phyloP scores from a whole-genome alignment of 2,329 filamentous ascomycete species.

The Aspergillus tamarii region DNA sequence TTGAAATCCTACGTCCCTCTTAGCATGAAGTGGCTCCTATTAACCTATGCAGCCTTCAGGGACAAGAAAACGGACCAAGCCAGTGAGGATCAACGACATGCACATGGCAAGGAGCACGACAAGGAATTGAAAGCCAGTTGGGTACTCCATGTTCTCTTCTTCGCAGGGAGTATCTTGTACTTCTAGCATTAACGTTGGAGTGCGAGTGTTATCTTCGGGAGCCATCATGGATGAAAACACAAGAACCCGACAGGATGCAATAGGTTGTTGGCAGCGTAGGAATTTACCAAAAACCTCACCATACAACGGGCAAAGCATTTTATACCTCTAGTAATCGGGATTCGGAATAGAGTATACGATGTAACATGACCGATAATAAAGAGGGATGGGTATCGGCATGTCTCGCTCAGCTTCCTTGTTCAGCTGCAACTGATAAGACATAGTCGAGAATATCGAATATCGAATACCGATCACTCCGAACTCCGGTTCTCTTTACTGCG shows the following conservation, averaged over 20 bases:
- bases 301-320: background rate
- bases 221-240: background rate
- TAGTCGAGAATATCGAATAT: background rate
- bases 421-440: background rate
- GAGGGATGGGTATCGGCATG: background rate
- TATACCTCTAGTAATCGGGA: background rate
- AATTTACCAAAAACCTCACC: background rate
- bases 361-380: background rate
- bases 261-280: background rate
- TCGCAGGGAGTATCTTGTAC: background rate
- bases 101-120: slow-evolving; percentile 1
- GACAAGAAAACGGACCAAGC: background rate
- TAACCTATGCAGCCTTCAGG: background rate
- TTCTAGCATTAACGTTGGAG: background rate
- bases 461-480: background rate
- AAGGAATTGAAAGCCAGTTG: background rate
- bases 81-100: background rate
- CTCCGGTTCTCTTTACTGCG: background rate
- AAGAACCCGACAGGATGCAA: background rate
- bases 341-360: background rate
- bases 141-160: background rate
- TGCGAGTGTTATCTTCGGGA: background rate
- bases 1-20: slow-evolving; percentile 5
- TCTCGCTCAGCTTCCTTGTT: background rate
- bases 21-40: background rate